phyloP scores from a whole-genome alignment of 768 basidiomycete genomes.

The Phylloporus sp. region DNA sequence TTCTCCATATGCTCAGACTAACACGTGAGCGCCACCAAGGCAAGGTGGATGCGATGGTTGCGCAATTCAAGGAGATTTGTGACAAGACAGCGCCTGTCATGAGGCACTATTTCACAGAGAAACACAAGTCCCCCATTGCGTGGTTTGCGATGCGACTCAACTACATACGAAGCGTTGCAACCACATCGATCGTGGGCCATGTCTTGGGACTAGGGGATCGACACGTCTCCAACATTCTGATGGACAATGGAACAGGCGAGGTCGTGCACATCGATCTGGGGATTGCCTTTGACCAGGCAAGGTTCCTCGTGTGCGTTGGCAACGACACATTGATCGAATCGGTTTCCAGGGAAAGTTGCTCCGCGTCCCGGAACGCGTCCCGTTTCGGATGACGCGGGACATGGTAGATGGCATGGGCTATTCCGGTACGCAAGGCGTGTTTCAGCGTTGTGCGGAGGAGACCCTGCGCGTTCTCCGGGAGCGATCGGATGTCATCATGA shows the following conservation, averaged over 20 bases:
- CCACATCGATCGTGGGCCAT: constrained; percentile 90
- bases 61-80: constrained; percentile 36
- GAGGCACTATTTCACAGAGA: constrained; percentile 91
- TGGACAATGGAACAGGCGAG: constrained; percentile 80
- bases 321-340: background rate
- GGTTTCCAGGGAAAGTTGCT: constrained; percentile 78
- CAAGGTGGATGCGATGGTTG: constrained; percentile 29
- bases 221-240: constrained; percentile 86
- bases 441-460: constrained; percentile 92
- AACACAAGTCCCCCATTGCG: constrained; percentile 77
- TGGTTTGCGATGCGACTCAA: constrained; percentile 92
- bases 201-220: constrained; percentile 90
- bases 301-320: background rate
- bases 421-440: constrained; percentile 88
- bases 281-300: constrained; percentile 91
- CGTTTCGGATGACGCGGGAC: constrained; percentile 92
- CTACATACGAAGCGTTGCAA: constrained; percentile 90
- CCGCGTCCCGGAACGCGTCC: constrained; percentile 78
- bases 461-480: constrained; percentile 87
- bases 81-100: constrained; percentile 73
- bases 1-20: constrained; percentile 27
- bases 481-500: constrained; percentile 83
- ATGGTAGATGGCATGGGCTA: constrained; percentile 93
- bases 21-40: constrained; percentile 31
- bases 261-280: constrained; percentile 95